Evolutionary conservation across 768 basidiomycete genomes (phyloP).

Genomic region (Rhodotorula paludigena): DNA sequence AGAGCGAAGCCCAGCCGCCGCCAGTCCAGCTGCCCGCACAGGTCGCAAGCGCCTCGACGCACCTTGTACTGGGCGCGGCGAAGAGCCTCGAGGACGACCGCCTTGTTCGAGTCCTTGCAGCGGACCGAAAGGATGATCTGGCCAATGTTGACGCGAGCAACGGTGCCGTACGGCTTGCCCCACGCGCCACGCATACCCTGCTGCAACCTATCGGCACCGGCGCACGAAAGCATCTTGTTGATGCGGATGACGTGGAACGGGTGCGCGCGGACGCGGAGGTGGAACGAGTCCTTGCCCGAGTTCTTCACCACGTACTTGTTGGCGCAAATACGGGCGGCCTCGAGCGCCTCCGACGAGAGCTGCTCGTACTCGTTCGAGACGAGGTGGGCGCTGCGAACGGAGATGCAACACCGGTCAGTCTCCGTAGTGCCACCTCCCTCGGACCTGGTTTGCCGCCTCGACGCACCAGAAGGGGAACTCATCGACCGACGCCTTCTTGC

Average conservation of each 20-base stretch:
- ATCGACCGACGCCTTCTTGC: slow-evolving; percentile 92
- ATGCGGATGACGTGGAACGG: slow-evolving; percentile 98
- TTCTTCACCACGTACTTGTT: slow-evolving; percentile 99
- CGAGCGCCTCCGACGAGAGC: slow-evolving; percentile 87
- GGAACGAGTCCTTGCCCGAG: slow-evolving; percentile 95
- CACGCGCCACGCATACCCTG: slow-evolving; percentile 99
- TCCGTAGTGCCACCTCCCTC: background rate
- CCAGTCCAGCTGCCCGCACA: no score
- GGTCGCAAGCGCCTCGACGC: background rate
- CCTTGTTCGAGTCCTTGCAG: slow-evolving; percentile 77
- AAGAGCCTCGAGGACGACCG: slow-evolving; percentile 91
- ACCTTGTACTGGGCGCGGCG: slow-evolving; percentile 94
- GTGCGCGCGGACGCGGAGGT: slow-evolving; percentile 91
- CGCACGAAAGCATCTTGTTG: slow-evolving; percentile 99
- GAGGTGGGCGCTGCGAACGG: slow-evolving; percentile 60
- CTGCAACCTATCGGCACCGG: slow-evolving; percentile 92
- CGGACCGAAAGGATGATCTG: slow-evolving; percentile 90
- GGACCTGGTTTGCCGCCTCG: background rate
- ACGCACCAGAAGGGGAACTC: slow-evolving; percentile 86
- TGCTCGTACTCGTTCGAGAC: slow-evolving; percentile 99
- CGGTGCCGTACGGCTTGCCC: slow-evolving; percentile 97
- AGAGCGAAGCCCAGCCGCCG: no score
- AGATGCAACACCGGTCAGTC: background rate
- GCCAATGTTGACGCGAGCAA: slow-evolving; percentile 93
- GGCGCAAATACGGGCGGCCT: slow-evolving; percentile 97